A percentile compares a stretch with the other conserved stretches of the same genome.
Conservation (phyloP, 176 grass and related monocot species). For the Aegilops speltoides region DNA sequence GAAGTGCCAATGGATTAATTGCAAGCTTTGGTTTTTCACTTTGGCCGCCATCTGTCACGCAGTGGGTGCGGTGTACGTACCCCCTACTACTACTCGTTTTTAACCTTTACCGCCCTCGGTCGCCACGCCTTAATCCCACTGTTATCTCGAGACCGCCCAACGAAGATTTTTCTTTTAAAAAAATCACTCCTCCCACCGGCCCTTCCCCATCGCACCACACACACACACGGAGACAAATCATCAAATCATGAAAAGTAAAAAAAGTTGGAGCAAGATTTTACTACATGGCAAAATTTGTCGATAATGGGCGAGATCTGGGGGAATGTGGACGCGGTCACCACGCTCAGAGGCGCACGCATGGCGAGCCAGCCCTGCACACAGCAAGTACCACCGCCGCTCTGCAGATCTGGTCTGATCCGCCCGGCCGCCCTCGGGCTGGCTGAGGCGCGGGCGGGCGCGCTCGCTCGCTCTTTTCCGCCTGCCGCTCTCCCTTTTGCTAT, state of each 20-base stretch:
- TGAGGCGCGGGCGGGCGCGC: no score
- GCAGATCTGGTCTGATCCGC: not conserved
- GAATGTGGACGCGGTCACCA: not conserved
- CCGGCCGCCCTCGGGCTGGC: not conserved
- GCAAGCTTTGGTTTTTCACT: not conserved
- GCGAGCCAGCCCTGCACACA: not conserved
- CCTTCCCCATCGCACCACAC: not conserved
- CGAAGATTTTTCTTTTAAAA: not conserved
- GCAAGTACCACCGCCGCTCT: constrained; percentile 9
- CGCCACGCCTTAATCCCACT: constrained; percentile 30
- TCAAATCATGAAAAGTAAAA: no score
- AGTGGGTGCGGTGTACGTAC: no score
- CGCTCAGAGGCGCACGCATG: not conserved
- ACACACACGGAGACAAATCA: not conserved
- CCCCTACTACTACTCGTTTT: not conserved
- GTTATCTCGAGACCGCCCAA: constrained; percentile 23
- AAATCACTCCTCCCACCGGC: not conserved
- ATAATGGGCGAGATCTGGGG: not conserved
- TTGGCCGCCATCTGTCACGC: not conserved
- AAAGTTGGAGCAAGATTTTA: no score
- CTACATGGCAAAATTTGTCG: no score
- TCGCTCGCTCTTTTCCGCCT: constrained; percentile 6
- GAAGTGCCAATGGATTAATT: constrained; percentile 29
- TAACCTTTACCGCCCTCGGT: constrained; percentile 31
- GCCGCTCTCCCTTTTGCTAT: constrained; percentile 1